Evolutionary conservation across 257 asterid genomes (phyloP).

Genomic region (Agastache rugosa): DNA sequence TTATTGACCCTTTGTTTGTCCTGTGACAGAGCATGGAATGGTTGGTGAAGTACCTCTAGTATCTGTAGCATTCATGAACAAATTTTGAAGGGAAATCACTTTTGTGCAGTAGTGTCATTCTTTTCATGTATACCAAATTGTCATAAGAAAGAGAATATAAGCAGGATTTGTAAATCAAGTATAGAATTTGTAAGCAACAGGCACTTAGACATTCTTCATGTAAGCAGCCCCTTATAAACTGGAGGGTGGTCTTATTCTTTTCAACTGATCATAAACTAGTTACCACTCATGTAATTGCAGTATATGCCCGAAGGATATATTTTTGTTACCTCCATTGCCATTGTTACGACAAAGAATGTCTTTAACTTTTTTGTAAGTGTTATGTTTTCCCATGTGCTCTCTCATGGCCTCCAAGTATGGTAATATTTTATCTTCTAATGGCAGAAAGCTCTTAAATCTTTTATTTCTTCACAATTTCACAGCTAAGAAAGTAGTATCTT

Average conservation of each 20-base stretch:
- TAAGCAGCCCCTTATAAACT: constrained; percentile 25
- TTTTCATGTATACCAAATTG: constrained; percentile 29
- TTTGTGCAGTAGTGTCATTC: constrained; percentile 36
- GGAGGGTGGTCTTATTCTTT: constrained; percentile 4
- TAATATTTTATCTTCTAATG: constrained; percentile 78
- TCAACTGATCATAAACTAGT: background rate
- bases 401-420: constrained; percentile 95
- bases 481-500: background rate
- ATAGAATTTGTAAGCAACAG: constrained; percentile 28
- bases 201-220: constrained; percentile 25
- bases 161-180: constrained; percentile 31
- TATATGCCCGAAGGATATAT: background rate
- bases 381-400: constrained; percentile 49
- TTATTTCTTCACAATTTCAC: background rate
- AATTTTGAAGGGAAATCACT: constrained; percentile 41
- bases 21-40: constrained; percentile 84
- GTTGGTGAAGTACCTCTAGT: constrained; percentile 74
- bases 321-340: background rate
- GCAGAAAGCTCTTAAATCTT: constrained; percentile 89
- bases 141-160: constrained; percentile 27
- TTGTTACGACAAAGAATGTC: background rate
- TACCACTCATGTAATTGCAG: background rate
- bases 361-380: background rate
- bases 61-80: constrained; percentile 32
- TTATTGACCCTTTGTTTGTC: constrained; percentile 33